phyloP scores from a whole-genome alignment of 2,329 filamentous ascomycete species.

The Sphaerulina vaccinii region DNA sequence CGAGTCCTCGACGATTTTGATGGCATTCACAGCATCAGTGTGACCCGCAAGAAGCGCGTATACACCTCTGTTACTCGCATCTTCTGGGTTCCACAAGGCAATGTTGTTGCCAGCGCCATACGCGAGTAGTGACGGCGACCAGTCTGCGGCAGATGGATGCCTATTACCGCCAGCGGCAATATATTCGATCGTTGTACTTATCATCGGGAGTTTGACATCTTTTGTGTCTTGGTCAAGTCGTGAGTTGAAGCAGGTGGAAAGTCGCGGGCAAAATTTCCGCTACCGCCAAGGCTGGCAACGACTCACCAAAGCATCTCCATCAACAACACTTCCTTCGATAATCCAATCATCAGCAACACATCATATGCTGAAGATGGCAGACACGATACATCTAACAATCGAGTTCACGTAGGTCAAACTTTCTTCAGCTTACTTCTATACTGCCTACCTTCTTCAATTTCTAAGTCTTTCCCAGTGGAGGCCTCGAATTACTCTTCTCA shows the following conservation, averaged over 20 bases:
- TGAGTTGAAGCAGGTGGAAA: background rate
- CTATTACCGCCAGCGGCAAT: constrained; percentile 84
- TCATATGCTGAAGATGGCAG: constrained; percentile 22
- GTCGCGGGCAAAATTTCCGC: constrained; percentile 5
- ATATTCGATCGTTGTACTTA: constrained; percentile 39
- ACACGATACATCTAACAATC: constrained; percentile 59
- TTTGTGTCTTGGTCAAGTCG: constrained; percentile 1
- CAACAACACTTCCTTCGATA: background rate
- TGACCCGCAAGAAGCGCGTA: constrained; percentile 71
- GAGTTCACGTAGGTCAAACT: constrained; percentile 65
- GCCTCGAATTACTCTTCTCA: constrained; percentile 89
- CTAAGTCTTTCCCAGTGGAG: constrained; percentile 58
- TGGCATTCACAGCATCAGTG: constrained; percentile 73
- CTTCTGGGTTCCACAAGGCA: constrained; percentile 77
- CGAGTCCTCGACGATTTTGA: constrained; percentile 68
- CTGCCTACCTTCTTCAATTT: background rate
- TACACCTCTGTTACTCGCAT: constrained; percentile 57
- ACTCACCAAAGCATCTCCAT: background rate
- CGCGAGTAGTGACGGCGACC: constrained; percentile 72
- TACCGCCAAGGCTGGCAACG: constrained; percentile 2
- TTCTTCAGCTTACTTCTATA: background rate
- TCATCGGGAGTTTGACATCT: constrained; percentile 8
- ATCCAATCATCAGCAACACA: background rate
- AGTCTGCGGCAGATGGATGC: constrained; percentile 86
- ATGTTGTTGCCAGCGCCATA: constrained; percentile 89